Percentiles rank a stretch among this genome's conserved stretches.
These are phyloP conservation scores for Paramarasmius palmivorus DNA, from an alignment of 1,284 basidiomycete genomes.

Conservation along the genomic window DNA sequence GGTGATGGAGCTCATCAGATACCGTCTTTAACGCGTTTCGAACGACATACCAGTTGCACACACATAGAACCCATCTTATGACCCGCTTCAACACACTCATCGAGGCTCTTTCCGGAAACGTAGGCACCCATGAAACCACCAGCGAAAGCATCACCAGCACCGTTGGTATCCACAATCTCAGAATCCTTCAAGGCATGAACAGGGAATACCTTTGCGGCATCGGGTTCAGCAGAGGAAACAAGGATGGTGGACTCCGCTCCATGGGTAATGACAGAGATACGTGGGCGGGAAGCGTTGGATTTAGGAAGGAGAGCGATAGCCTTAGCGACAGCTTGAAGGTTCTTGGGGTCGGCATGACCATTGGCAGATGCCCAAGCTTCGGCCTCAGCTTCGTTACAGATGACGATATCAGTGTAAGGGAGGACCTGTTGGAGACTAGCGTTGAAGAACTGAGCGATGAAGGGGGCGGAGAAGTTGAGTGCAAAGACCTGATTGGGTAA, in stretches of 20 bases:
- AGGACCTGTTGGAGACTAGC: slow-evolving; percentile 79
- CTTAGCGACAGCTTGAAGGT: slow-evolving; percentile 71
- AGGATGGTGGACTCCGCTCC: slow-evolving; percentile 84
- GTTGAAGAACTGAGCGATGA: slow-evolving; percentile 95
- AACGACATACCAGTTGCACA: slow-evolving; percentile 72
- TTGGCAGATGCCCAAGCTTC: slow-evolving; percentile 81
- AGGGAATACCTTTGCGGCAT: slow-evolving; percentile 54
- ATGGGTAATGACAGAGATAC: slow-evolving; percentile 91
- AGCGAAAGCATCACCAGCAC: slow-evolving; percentile 99
- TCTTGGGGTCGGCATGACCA: slow-evolving; percentile 55
- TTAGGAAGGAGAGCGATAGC: slow-evolving; percentile 73
- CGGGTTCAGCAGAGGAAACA: slow-evolving; percentile 63
- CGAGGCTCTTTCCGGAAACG: slow-evolving; percentile 78
- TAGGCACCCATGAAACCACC: slow-evolving; percentile 93
- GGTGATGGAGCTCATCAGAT: not conserved
- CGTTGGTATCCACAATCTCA: slow-evolving; percentile 96
- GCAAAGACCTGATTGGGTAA: slow-evolving; percentile 69
- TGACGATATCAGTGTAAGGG: slow-evolving; percentile 83
- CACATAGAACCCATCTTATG: slow-evolving; percentile 91
- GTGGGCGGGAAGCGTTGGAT: slow-evolving; percentile 71
- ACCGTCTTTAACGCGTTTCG: not conserved
- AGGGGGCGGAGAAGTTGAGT: slow-evolving; percentile 96
- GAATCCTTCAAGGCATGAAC: slow-evolving; percentile 66
- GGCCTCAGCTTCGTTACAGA: slow-evolving; percentile 96
- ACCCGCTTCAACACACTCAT: slow-evolving; percentile 82